phyloP scores from a whole-genome alignment of 352 stramenopile genomes.

The Stramenopiles sp. region DNA sequence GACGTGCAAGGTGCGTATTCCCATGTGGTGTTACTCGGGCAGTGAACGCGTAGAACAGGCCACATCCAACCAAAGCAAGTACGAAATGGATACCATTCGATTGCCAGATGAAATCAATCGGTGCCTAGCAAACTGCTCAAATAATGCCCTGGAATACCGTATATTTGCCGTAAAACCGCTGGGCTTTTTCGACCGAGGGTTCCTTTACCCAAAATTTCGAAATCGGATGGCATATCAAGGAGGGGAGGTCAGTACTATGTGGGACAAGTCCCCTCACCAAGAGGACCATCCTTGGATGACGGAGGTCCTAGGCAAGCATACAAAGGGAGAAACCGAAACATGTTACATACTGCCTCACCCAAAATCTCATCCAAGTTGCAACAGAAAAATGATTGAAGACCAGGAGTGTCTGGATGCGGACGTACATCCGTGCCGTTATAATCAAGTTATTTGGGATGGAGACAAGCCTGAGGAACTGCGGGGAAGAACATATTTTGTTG shows the following conservation, averaged over 20 bases:
- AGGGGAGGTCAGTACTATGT: not conserved
- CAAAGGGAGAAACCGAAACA: not conserved
- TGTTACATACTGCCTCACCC: not conserved
- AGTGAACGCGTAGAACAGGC: not conserved
- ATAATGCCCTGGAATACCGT: not conserved
- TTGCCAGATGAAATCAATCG: not conserved
- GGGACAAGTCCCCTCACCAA: not conserved
- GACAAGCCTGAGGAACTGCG: too few species aligned
- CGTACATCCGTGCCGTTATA: too few species aligned
- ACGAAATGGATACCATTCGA: not conserved
- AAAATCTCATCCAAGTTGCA: not conserved
- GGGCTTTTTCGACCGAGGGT: not conserved
- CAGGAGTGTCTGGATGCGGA: too few species aligned
- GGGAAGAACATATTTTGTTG: too few species aligned
- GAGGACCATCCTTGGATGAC: not conserved
- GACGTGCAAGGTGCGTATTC: not conserved
- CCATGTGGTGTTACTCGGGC: not conserved
- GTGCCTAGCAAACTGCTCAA: not conserved
- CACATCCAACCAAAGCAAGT: not conserved
- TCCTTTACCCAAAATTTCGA: not conserved
- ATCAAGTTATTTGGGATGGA: too few species aligned
- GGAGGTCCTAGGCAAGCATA: not conserved
- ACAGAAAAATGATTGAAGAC: too few species aligned
- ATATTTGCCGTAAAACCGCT: not conserved
- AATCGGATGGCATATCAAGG: not conserved